These are phyloP conservation scores for Setomelanomma holmii DNA, from an alignment of 2,329 filamentous ascomycete species.

Conservation along the genomic window DNA sequence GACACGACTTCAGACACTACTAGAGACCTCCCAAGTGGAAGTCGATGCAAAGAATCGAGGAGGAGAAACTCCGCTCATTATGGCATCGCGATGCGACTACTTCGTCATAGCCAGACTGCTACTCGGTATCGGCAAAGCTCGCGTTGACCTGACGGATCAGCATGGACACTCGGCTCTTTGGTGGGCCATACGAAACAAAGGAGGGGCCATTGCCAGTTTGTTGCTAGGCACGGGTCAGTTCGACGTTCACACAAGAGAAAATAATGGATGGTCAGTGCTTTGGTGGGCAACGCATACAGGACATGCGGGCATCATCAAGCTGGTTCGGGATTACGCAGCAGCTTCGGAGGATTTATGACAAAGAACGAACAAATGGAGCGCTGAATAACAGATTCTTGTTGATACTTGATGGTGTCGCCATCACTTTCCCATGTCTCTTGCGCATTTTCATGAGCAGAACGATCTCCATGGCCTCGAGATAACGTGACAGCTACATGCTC, in stretches of 20 bases:
- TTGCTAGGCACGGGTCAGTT: constrained; percentile 8
- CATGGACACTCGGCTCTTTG: neutral
- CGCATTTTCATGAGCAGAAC: too few species aligned
- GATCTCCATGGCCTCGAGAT: too few species aligned
- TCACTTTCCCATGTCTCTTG: too few species aligned
- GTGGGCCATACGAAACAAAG: constrained; percentile 3
- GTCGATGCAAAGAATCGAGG: neutral
- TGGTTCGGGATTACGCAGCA: too few species aligned
- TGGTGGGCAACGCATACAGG: constrained; percentile 1
- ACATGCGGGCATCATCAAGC: too few species aligned
- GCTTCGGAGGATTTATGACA: too few species aligned
- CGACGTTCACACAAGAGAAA: constrained; percentile 8
- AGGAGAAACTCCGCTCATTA: neutral
- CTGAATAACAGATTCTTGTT: too few species aligned
- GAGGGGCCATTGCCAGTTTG: constrained; percentile 2
- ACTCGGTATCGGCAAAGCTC: neutral
- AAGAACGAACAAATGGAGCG: too few species aligned
- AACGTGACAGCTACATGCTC: too few species aligned
- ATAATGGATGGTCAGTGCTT: neutral
- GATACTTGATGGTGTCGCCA: too few species aligned
- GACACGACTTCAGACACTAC: too few species aligned
- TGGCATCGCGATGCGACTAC: too few species aligned
- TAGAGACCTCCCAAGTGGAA: neutral
- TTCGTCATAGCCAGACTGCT: neutral
- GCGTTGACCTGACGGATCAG: neutral